Base-by-base conservation (phyloP, 768 basidiomycete species). In the Rhizopogon rudus region DNA sequence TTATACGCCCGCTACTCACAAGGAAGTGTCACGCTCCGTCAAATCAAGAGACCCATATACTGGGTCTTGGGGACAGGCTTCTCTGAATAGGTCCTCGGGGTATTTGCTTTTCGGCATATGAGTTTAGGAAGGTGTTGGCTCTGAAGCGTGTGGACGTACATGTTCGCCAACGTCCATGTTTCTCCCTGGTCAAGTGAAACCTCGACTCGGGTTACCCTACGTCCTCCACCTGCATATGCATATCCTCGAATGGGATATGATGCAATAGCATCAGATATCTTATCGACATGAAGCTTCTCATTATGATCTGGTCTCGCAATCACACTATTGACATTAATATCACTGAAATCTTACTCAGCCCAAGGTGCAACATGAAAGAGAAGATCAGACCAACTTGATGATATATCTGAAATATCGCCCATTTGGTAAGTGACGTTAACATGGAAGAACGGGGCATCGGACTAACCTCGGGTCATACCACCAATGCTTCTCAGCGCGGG, bases 151-250 rank as follows among this genome's bases (percentile, higher is more conserved):
- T 17, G 39, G 9, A 55, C 64, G 12, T 52, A 72, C 73, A 79
- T 65, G 16, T 62, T 60, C 6, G 76, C 75, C 14, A 82, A 66
- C 6, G 44, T 56, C 84, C 83, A 86, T 1, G 72, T 71, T 16
- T 54, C 54, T 2, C 82, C 83, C 22, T 80, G 75, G 57, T 86
- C 81, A 6, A 81, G 60, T 6, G 81, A 80, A 40, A 85, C 53
- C 57, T 87, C 84, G 29, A 85, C 79, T 13, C 83, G 74, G 3
- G 76, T 78, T n/a, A 87, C 71, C 16, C 83, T 72, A 7, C 80
- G 72, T 3, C 83, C 83, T 5, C 84, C 83, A 10, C 84, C 84
- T 25, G 75, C 72, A 62, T 86, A 87, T 2, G 83, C 84, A 53
- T 85, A 86, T 5, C 84, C 84, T 51, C 72, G 67, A 37, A 81